Base-by-base conservation (phyloP, 1,284 basidiomycete genomes). In the Stereum hirsutum region DNA sequence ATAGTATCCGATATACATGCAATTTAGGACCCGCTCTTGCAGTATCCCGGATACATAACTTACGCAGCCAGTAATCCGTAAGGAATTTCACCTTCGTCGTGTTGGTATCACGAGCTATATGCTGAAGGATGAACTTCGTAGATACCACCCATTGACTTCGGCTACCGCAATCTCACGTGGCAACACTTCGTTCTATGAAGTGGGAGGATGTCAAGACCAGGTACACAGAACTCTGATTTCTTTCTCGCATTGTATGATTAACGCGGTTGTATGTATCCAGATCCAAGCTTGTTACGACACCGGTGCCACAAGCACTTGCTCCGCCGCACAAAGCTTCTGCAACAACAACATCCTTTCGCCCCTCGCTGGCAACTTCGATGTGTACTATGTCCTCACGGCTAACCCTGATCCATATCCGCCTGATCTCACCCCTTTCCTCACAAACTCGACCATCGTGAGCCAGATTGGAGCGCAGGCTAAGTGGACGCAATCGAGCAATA, bases 401-500 rank as follows among this genome's bases (percentile, higher is more conserved):
- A 59, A 69, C 46, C 69, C 74, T 3, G 73, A 77, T 49, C 63
- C 74, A 20, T 77, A 79, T 56, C 77, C 78, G 11, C 73, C 77
- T 0, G 58, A 63, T 37, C 57, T 79, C 46, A 59, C 65, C 0
- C 56, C 46, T 17, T 78, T 67, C 49, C 56, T 80, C 26, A 62
- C 28, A 21, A 52, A 46, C 46, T 21, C 49, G 49, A 60, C 35
- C 47, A 66, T 55, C 46, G 62, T 51, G 32, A 51, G 61, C 4
- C 58, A 56, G 48, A 73, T 78, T 40, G 77, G 77, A 23, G 73
- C 74, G 2, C 68, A 77, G 52, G 56, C 58, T 7, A 63, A 55
- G 1, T 80, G 75, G 74, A 46, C 60, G 28, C 56, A 64, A 48
- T 65, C 65, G 1, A 78, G 67, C 54, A 36, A 54, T 25, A 49